Evolutionary conservation across 2,329 filamentous ascomycete genomes (phyloP).

Genomic region (Teratosphaeria pseudoeucalypti): DNA sequence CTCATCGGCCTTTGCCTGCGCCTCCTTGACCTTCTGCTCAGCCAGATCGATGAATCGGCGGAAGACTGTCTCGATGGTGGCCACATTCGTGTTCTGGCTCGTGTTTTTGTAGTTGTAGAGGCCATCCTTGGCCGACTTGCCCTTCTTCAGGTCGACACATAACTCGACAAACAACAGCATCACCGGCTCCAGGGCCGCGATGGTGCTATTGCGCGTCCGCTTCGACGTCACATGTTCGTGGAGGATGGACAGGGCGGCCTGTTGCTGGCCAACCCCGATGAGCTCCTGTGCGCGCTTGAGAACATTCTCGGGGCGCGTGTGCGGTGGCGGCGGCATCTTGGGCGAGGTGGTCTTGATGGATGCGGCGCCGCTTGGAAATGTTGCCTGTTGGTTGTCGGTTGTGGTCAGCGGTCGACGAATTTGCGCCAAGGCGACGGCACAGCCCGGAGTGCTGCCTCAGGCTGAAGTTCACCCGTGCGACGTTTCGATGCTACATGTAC

Average conservation of each 20-base stretch:
- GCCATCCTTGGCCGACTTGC: slow-evolving; percentile 96
- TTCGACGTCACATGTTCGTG: slow-evolving; percentile 99
- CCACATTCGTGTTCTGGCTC: slow-evolving; percentile 96
- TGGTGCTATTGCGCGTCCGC: slow-evolving; percentile 92
- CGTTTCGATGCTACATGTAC: too few species aligned
- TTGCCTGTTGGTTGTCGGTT: neutral
- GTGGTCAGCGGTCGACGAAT: neutral
- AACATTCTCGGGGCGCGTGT: slow-evolving; percentile 98
- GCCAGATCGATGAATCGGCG: slow-evolving; percentile 98
- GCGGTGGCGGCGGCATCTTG: slow-evolving; percentile 84
- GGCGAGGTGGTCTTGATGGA: slow-evolving; percentile 9
- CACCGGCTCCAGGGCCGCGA: slow-evolving; percentile 90
- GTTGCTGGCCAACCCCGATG: slow-evolving; percentile 89
- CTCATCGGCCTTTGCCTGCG: slow-evolving; percentile 91
- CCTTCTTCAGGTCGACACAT: slow-evolving; percentile 94
- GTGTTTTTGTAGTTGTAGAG: slow-evolving; percentile 99
- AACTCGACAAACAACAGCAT: slow-evolving; percentile 97
- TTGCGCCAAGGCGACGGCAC: neutral
- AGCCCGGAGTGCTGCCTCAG: neutral
- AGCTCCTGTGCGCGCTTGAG: slow-evolving; percentile 97
- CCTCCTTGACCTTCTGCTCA: slow-evolving; percentile 89
- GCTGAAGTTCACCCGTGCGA: neutral
- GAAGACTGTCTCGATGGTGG: slow-evolving; percentile 92
- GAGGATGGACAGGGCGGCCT: slow-evolving; percentile 84
- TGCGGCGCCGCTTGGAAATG: neutral